Conservation (phyloP, 83 land plant species). For the Picea engelmannii region DNA sequence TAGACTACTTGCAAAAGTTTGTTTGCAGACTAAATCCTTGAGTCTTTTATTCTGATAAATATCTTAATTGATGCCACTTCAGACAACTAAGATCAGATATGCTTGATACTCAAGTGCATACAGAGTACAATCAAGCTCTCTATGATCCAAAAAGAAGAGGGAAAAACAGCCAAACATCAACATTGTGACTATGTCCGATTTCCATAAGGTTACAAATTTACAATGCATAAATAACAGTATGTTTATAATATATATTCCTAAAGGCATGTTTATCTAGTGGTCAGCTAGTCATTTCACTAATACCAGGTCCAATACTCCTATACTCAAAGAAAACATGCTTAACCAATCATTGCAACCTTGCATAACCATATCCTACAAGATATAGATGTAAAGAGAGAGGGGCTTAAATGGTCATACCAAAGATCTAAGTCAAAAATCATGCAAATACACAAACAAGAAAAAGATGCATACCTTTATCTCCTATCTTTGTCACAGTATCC, state of each 20-base stretch:
- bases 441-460: not conserved
- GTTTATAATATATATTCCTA: no score
- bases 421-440: conserved; percentile 2
- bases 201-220: not conserved
- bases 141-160: not conserved
- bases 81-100: no score
- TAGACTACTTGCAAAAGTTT: no score
- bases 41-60: not conserved
- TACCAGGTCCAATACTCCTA: no score
- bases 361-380: not conserved
- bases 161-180: not conserved
- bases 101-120: not conserved
- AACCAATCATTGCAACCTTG: not conserved
- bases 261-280: no score
- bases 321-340: conserved; percentile 1
- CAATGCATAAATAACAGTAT: not conserved
- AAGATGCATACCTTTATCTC: conserved; percentile 32
- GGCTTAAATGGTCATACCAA: not conserved
- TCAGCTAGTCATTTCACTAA: no score
- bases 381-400: conserved; percentile 2
- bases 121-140: not conserved
- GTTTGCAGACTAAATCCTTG: no score
- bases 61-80: no score
- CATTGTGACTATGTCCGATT: not conserved
- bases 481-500: conserved; percentile 24